These are phyloP conservation scores for Mariannaea sp. DNA, from an alignment of 2,329 filamentous ascomycete genomes.

Conservation along the genomic window DNA sequence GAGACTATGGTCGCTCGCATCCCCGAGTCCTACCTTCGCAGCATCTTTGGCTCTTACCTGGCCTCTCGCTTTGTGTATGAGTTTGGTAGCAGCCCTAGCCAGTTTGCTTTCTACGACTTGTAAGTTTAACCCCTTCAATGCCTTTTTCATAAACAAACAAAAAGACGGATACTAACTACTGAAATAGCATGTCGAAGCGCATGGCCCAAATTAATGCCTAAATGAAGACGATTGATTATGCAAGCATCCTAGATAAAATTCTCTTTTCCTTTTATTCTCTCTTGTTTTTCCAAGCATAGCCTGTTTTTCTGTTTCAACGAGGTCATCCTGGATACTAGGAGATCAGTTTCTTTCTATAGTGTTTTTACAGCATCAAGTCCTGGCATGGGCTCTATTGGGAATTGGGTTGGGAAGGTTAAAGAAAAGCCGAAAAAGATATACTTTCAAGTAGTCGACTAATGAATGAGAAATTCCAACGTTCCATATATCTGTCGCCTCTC, in stretches of 20 bases:
- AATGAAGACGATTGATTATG: conserved; percentile 8
- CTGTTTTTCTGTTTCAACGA: conserved; percentile 28
- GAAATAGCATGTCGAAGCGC: conserved; percentile 65
- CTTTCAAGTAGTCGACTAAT: conserved; percentile 33
- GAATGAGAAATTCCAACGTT: conserved; percentile 30
- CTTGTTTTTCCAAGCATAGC: conserved; percentile 35
- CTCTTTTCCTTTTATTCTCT: conserved; percentile 27
- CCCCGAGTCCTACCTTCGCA: conserved; percentile 87
- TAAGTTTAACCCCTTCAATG: conserved; percentile 55
- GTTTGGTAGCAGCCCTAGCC: conserved; percentile 88
- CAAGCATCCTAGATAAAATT: conserved; percentile 24
- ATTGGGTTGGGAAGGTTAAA: conserved; percentile 35
- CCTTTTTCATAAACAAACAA: too few species aligned
- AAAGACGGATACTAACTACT: conserved; percentile 39
- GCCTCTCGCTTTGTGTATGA: conserved; percentile 96
- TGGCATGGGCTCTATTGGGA: conserved; percentile 33
- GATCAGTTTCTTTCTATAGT: conserved; percentile 37
- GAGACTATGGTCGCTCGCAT: conserved; percentile 86
- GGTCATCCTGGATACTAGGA: conserved; percentile 15
- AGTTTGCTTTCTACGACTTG: conserved; percentile 99
- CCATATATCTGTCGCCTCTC: neutral
- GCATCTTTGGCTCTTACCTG: conserved; percentile 95
- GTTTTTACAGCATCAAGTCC: conserved; percentile 36
- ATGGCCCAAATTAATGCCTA: conserved; percentile 53
- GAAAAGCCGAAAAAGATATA: conserved; percentile 38